phyloP scores from a whole-genome alignment of 1,284 basidiomycete species.

The Fomitiporia mediterranea region DNA sequence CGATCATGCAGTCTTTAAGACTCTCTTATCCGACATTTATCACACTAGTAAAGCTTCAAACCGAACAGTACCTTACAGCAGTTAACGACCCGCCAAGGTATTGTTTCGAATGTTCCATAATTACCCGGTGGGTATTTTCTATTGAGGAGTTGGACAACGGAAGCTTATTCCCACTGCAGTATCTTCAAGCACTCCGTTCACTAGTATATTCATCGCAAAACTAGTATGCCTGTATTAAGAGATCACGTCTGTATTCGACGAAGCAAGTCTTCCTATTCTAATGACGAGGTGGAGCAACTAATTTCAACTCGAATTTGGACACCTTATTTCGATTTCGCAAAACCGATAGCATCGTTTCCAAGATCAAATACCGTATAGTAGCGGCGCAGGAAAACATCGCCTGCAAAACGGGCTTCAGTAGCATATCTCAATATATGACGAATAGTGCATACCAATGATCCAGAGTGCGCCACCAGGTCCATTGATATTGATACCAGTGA shows the following conservation, averaged over 20 bases:
- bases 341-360: slow-evolving; percentile 81
- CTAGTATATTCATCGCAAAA: no score
- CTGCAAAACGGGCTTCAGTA: slow-evolving; percentile 33
- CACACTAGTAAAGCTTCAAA: no score
- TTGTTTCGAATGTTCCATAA: no score
- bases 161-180: no score
- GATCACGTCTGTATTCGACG: neutral
- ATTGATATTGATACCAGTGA: slow-evolving; percentile 91
- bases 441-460: slow-evolving; percentile 76
- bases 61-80: no score
- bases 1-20: no score
- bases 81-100: no score
- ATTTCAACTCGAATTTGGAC: neutral
- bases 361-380: slow-evolving; percentile 96
- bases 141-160: no score
- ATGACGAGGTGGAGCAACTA: neutral
- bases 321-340: slow-evolving; percentile 44
- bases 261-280: neutral
- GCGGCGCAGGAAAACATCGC: slow-evolving; percentile 82
- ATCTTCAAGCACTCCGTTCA: no score
- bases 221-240: no score
- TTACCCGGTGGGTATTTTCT: no score
- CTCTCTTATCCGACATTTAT: no score
- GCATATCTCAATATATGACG: slow-evolving; percentile 17
- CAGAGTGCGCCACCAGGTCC: slow-evolving; percentile 84